Conservation (phyloP, 2,329 filamentous ascomycete genomes). For the Colletotrichum sp. region DNA sequence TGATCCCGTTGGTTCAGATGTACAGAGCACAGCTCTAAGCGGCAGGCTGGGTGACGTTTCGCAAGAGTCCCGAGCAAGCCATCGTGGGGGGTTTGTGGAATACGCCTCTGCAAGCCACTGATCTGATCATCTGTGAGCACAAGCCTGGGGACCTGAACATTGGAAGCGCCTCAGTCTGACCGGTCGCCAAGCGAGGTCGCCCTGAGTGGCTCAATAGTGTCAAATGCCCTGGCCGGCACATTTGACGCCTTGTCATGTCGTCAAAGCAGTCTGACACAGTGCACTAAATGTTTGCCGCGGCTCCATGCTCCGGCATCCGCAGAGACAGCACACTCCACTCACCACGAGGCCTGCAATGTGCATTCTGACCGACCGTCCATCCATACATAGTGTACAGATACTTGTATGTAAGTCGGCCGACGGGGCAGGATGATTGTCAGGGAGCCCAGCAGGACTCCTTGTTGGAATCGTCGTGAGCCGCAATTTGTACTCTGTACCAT, state of each 20-base stretch:
- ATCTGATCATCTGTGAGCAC: conserved; percentile 4
- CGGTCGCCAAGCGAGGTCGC: not conserved
- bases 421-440: not conserved
- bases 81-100: not conserved
- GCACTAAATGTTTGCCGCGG: not conserved
- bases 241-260: not conserved
- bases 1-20: not conserved
- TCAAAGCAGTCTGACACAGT: not conserved
- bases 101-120: not conserved
- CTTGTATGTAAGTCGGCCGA: not conserved
- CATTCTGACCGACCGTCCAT: not conserved
- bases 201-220: not conserved
- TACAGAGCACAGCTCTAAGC: not conserved
- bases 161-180: not conserved
- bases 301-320: not conserved
- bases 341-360: not conserved
- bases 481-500: not conserved
- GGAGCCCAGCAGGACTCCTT: not conserved
- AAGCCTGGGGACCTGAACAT: not conserved
- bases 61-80: not conserved
- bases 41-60: not conserved
- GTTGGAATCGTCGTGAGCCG: not conserved
- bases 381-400: not conserved
- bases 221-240: not conserved
- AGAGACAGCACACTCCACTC: not conserved